Base-by-base conservation (phyloP, 805 yeast genomes). In the Wickerhamomyces rabaulensis region DNA sequence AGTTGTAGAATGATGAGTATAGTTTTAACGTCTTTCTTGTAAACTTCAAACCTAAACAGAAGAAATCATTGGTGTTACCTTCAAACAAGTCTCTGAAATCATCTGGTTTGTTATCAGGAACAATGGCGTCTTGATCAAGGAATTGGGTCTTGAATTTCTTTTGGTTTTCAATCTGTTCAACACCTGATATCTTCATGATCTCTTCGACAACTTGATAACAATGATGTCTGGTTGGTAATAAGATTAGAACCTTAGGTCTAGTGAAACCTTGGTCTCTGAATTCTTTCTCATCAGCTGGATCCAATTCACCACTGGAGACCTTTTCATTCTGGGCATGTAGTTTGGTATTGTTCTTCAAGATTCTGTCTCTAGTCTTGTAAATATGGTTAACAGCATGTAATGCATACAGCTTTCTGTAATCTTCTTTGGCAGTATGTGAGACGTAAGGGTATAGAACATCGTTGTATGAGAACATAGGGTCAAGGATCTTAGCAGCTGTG, bases 231-330 rank as follows among this genome's bases (percentile, higher is more conserved):
- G 96, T 88, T 12, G 99, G 98, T 37, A 88, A 68, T 22, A 94
- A 65, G 6, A 92, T 79, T 46, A 94, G 67, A 2, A 85, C 90
- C 58, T 90, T 91, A 1, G 99, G 96, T 51, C 98, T 75, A 0
- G 97, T 91, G 63, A 89, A 94, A 25, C 99, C 98, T 65, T 94
- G 98, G 63, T 94, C 99, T 46, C 95, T 70, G 52, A 76, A 74
- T 56, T 88, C 95, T 12, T 78, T 78, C 43, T 74, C 78, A 22
- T 69, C 68, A 48, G 68, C 60, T 46, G 73, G 63, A 44, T 65
- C 68, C n/a, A 69, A 41, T 21, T 60, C 55, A 4, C 62, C 56
- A 37, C 57, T 62, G 39, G 70, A 61, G 40, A 70, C 47, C 17
- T 67, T 61, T 33, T 71, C 78, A 49, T 71, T 72, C 47, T 69